Base-by-base conservation (phyloP, 306 rosid species). In the Inga leiocalycina region DNA sequence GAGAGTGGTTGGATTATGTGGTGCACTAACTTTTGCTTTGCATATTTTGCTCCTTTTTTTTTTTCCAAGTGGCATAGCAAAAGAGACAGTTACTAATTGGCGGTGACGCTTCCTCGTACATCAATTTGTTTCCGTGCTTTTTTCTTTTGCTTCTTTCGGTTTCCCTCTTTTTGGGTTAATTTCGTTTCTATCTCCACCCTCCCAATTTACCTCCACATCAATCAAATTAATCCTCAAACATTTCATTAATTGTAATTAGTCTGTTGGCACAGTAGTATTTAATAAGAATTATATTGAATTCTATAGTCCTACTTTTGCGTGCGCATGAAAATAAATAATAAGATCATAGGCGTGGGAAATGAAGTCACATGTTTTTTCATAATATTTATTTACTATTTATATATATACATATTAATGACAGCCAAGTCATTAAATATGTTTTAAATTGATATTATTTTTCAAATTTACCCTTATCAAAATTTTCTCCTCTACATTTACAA, bases 71-170 rank as follows among this genome's bases (percentile, higher is more conserved):
- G 79, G 82, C 46, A 67, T 6, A 10, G 86, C 80, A 87, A 88
- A 87, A 84, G 83, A 86, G 89, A 85, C 84, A 52, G 85, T 87
- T 73, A 91, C 57, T 88, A 81, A 43, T 22, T 71, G 90, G 92
- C 82, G 85, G 87, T 88, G 94, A 89, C 92, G 85, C 91, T 89
- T 86, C 94, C 92, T 89, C 87, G 90, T 89, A 87, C 90, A 71
- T 83, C 85, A 80, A 75, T 84, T 84, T 74, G 46, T 81, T 76
- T 69, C n/a, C 72, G 84, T 77, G 80, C 82, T 77, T 77, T 76
- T 82, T 66, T 77, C 14, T 17, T 86, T 81, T 73, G 75, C 74
- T 43, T 39, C 43, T 59, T 71, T 52, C 62, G 49, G 32, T 22
- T 34, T 74, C 39, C 15, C 71, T 74, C 32, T 46, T 0, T 48